phyloP scores from a whole-genome alignment of 2,329 filamentous ascomycete species.

The Fusarium foetens region DNA sequence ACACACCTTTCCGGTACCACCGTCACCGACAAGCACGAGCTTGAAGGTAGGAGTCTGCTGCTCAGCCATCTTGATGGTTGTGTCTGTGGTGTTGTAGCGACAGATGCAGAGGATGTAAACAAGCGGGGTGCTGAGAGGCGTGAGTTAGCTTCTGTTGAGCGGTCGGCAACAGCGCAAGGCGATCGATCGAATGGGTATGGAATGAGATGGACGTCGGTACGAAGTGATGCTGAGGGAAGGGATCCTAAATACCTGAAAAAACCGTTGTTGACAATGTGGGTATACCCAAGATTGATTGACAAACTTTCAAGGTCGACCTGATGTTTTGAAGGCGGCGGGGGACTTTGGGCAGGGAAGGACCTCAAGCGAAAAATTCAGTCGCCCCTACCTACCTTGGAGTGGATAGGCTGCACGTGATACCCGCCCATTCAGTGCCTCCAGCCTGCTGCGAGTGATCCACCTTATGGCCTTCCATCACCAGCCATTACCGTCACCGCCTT shows the following conservation, averaged over 20 bases:
- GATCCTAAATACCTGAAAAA: slow-evolving; percentile 42
- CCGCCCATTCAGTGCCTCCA: slow-evolving; percentile 27
- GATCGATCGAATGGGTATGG: slow-evolving; percentile 18
- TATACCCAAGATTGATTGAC: slow-evolving; percentile 47
- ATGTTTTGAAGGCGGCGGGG: slow-evolving; percentile 58
- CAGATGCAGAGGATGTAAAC: slow-evolving; percentile 56
- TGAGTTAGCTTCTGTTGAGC: slow-evolving; percentile 48
- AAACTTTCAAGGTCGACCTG: slow-evolving; percentile 52
- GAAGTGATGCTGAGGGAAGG: slow-evolving; percentile 26
- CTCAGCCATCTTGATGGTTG: slow-evolving; percentile 69
- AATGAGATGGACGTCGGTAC: slow-evolving; percentile 22
- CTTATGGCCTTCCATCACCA: slow-evolving; percentile 27
- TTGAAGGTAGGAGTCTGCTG: slow-evolving; percentile 86
- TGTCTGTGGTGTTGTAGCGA: slow-evolving; percentile 40
- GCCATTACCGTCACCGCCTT: slow-evolving; percentile 43
- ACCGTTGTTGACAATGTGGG: slow-evolving; percentile 45
- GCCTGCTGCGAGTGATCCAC: slow-evolving; percentile 25
- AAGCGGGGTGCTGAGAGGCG: slow-evolving; percentile 56
- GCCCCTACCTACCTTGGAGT: slow-evolving; percentile 40
- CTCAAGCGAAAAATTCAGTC: slow-evolving; percentile 58
- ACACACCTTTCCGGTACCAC: slow-evolving; percentile 96
- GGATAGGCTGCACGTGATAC: slow-evolving; percentile 51
- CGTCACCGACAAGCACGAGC: slow-evolving; percentile 99
- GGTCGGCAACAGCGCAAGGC: slow-evolving; percentile 26
- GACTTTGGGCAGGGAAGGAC: slow-evolving; percentile 51